Conservation (phyloP, 768 basidiomycete genomes). For the Termitomyces sp. region DNA sequence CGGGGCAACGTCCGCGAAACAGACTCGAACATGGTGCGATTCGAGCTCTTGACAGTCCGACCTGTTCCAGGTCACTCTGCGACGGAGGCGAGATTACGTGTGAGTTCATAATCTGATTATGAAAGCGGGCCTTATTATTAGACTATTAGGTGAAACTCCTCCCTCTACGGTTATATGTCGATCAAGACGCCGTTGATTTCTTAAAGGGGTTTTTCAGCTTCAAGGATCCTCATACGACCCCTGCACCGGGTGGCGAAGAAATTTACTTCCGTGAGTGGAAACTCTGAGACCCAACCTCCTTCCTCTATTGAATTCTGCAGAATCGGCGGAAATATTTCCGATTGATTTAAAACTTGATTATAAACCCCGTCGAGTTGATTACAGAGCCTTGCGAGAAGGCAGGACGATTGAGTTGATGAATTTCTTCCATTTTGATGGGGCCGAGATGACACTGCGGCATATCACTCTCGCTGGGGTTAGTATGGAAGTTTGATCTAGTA, state of each 20-base stretch:
- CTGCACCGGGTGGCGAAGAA: conserved; percentile 38
- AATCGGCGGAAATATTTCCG: conserved; percentile 93
- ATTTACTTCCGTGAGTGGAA: conserved; percentile 67
- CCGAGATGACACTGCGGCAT: conserved; percentile 96
- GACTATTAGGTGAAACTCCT: conserved; percentile 73
- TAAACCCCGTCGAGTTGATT: conserved; percentile 96
- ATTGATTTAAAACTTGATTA: conserved; percentile 96
- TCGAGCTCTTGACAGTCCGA: conserved; percentile 71
- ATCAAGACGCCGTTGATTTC: conserved; percentile 98
- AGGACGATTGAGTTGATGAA: conserved; percentile 98
- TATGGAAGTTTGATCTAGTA: conserved; percentile 9
- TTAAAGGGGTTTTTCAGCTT: conserved; percentile 96
- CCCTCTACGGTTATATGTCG: conserved; percentile 89
- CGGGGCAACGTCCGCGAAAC: conserved; percentile 88
- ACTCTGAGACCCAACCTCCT: not conserved
- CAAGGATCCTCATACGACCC: conserved; percentile 49
- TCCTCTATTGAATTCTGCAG: conserved; percentile 31
- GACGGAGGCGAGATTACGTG: conserved; percentile 77
- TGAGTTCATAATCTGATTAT: conserved; percentile 27
- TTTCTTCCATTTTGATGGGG: conserved; percentile 99
- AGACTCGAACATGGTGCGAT: conserved; percentile 88
- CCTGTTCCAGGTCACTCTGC: conserved; percentile 63
- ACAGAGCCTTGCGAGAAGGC: conserved; percentile 84
- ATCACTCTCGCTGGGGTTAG: conserved; percentile 88
- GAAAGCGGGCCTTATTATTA: not conserved